Percentiles rank a stretch among this genome's conserved stretches.
Evolutionary conservation across 2,329 filamentous ascomycete species (phyloP).

Genomic region (Fusarium tricinctum): DNA sequence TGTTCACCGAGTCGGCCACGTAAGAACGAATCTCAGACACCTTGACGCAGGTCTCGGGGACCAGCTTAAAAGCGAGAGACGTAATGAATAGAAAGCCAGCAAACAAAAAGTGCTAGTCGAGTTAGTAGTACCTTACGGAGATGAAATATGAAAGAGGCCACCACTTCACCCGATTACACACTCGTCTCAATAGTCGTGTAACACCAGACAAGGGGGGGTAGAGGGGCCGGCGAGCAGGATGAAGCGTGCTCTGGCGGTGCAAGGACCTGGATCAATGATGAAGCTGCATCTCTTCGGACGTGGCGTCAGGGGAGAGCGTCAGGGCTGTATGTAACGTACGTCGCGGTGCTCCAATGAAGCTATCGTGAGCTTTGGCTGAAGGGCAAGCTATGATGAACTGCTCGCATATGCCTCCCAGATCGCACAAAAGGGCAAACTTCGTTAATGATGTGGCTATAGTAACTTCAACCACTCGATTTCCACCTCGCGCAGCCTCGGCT

Average conservation of each 20-base stretch:
- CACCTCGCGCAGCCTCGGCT: not conserved
- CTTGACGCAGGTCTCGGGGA: constrained; percentile 36
- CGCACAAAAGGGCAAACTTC: not conserved
- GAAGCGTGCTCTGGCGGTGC: constrained; percentile 25
- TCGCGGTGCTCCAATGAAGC: constrained; percentile 25
- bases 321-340: constrained; percentile 3
- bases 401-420: not conserved
- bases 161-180: constrained; percentile 11
- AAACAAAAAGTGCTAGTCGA: not conserved
- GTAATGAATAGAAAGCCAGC: constrained; percentile 8
- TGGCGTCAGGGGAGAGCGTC: not conserved
- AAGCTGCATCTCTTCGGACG: constrained; percentile 10
- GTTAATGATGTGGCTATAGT: not conserved
- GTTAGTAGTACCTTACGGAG: constrained; percentile 10
- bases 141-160: constrained; percentile 23
- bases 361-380: constrained; percentile 20
- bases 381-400: not conserved
- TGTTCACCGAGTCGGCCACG: constrained; percentile 31
- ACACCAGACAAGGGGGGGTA: constrained; percentile 21
- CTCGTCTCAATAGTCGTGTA: constrained; percentile 22
- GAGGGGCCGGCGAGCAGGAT: constrained; percentile 11
- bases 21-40: constrained; percentile 17
- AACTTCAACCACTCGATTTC: not conserved
- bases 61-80: constrained; percentile 31
- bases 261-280: constrained; percentile 2